Evolutionary conservation across 164 flowering plant genomes (phyloP).

Genomic region (Stephania japonica): DNA sequence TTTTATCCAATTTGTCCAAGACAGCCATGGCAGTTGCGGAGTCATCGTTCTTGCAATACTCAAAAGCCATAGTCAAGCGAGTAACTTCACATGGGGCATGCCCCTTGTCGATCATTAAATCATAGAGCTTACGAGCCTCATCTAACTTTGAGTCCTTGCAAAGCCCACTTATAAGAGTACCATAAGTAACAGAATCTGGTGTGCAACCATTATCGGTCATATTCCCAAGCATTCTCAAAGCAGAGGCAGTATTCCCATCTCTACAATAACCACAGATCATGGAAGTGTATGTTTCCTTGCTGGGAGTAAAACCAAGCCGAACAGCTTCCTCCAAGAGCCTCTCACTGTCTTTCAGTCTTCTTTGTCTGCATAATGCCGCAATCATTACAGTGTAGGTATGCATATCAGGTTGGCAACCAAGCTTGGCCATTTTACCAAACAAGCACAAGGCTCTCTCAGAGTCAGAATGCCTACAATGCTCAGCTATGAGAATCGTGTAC

Average conservation of each 20-base stretch:
- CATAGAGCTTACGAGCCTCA: constrained; percentile 55
- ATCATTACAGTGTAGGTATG: constrained; percentile 60
- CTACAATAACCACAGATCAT: constrained; percentile 76
- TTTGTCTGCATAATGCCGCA: constrained; percentile 58
- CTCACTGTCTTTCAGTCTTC: constrained; percentile 55
- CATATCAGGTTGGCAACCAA: constrained; percentile 61
- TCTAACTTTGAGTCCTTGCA: constrained; percentile 69
- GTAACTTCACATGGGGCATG: constrained; percentile 88
- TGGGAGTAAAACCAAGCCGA: constrained; percentile 52
- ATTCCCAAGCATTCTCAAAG: constrained; percentile 40
- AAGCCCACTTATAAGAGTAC: constrained; percentile 85
- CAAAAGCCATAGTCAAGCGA: constrained; percentile 70
- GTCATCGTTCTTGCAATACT: constrained; percentile 66
- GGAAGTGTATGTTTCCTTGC: constrained; percentile 78
- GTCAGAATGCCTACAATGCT: constrained; percentile 46
- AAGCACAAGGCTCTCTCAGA: constrained; percentile 39
- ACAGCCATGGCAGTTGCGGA: constrained; percentile 45
- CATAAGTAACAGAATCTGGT: constrained; percentile 74
- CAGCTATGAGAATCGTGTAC: constrained; percentile 66
- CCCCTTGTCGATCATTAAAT: constrained; percentile 70
- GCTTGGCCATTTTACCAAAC: constrained; percentile 50
- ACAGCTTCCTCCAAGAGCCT: constrained; percentile 53
- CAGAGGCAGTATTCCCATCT: constrained; percentile 38
- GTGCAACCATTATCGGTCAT: constrained; percentile 56
- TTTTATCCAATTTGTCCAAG: constrained; percentile 63